Conservation (phyloP, 225 moss, liverwort and hornwort genomes). For the Polytrichum commune region DNA sequence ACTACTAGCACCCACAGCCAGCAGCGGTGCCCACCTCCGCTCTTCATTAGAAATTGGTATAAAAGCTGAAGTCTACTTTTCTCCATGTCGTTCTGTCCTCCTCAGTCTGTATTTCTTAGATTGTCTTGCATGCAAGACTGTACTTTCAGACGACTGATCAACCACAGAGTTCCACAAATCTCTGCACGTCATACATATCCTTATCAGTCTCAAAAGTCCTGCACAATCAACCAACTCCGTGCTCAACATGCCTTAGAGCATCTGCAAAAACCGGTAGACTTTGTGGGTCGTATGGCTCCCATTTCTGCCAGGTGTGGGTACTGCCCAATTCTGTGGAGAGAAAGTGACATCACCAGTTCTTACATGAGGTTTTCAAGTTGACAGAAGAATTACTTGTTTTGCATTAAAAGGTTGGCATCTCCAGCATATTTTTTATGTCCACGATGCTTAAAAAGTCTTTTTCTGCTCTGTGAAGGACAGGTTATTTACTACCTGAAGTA, state of each 20-base stretch:
- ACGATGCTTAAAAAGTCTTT: no score
- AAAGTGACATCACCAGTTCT: no score
- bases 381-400: no score
- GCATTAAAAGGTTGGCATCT: no score
- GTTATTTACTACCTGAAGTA: no score
- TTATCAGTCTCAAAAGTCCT: slow-evolving; percentile 4
- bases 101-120: slow-evolving; percentile 2
- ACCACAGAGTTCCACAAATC: neutral
- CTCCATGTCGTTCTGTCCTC: slow-evolving; percentile 5
- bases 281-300: neutral
- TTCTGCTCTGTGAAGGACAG: no score
- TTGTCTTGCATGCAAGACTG: slow-evolving; percentile 5
- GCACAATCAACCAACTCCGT: slow-evolving; percentile 5
- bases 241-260: slow-evolving; percentile 1
- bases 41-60: slow-evolving; percentile 5
- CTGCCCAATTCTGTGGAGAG: no score
- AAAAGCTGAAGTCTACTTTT: neutral
- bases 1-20: slow-evolving; percentile 3
- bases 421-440: no score
- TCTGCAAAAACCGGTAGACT: neutral
- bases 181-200: neutral
- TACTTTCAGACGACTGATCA: slow-evolving; percentile 1
- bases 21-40: slow-evolving; percentile 3
- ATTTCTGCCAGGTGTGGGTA: neutral
- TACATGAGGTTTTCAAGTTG: no score